Evolutionary conservation across 305 asterid species (phyloP).

Genomic region (Fraxinus dipetala): DNA sequence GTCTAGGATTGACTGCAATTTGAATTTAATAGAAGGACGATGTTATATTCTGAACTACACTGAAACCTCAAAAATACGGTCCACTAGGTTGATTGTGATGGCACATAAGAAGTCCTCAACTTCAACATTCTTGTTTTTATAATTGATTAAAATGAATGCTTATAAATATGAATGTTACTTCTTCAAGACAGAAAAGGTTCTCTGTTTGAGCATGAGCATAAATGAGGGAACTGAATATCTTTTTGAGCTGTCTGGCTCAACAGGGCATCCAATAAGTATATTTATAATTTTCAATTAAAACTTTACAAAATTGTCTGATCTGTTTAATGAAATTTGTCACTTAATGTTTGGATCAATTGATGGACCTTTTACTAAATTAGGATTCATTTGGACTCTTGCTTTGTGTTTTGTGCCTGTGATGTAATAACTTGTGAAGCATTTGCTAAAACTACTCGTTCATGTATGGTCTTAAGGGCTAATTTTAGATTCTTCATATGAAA

Average conservation of each 20-base stretch:
- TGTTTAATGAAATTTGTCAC: not conserved
- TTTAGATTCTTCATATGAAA: not conserved
- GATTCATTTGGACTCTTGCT: not conserved
- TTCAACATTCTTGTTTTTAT: not conserved
- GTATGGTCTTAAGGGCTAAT: not conserved
- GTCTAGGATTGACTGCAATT: not conserved
- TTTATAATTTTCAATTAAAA: not conserved
- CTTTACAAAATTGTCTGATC: not conserved
- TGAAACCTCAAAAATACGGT: not conserved
- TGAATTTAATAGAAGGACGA: not conserved
- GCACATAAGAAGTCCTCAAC: not conserved
- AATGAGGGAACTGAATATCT: not conserved
- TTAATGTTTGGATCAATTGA: not conserved
- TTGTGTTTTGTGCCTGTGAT: not conserved
- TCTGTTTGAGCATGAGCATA: not conserved
- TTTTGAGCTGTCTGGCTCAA: not conserved
- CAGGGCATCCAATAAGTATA: not conserved
- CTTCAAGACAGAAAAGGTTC: not conserved
- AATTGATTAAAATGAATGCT: slow-evolving; percentile 1
- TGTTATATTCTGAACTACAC: not conserved
- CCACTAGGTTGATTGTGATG: not conserved
- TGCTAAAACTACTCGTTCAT: not conserved
- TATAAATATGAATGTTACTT: not conserved
- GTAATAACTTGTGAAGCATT: not conserved
- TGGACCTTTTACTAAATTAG: not conserved